Evolutionary conservation across 352 stramenopile genomes (phyloP), one percentile per base, ranked within the genome.

Genomic region (Phytophthora tentaculata): DNA sequence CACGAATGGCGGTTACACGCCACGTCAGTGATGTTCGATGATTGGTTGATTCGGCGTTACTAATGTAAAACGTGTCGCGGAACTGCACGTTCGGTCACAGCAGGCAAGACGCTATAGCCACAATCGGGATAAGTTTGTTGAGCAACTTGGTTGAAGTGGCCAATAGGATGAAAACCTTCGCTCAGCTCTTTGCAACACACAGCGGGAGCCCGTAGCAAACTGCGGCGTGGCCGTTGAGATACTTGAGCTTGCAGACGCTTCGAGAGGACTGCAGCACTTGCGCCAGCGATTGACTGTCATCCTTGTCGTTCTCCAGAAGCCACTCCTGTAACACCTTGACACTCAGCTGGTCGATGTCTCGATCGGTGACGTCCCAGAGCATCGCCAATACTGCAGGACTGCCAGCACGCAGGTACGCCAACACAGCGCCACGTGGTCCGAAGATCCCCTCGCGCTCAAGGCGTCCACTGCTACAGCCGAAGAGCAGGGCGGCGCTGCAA

Each of bases 361-460:
- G 86, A 73, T 99, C 98, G 23, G 97, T 99, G 16, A 99, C 97
- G 76, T 99, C 98, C 98, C 98, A 99, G 13, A 99, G 83, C 88
- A 99, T 99, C 16, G 93, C 97, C 20, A 99, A 82, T n/a, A 99
- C 97, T 5, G 89, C 96, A 0, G 95, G 92, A 43, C 94, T 94
- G 6, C 96, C 96, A 32, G 91, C 91, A 22, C 78, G 76, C 16
- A 99, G 73, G 73, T 99, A 99, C n/a, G 89, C 89, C 3, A 98
- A 69, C 28, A 97, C 94, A 35, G 98, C 93, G 8, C 97, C 97
- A 67, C 97, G 86, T 8, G 98, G 95, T 56, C 98, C 96, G 64
- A 98, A 99, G 29, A 94, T 77, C 2, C 90, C 88, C 49, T 95
- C 73, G 1, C 61, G 70, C 39, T 93, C 83, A 0, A 99, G 81